Evolutionary conservation across 768 basidiomycete species (phyloP), one percentile per base, ranked within the genome.

Genomic region (Mycena rosella): DNA sequence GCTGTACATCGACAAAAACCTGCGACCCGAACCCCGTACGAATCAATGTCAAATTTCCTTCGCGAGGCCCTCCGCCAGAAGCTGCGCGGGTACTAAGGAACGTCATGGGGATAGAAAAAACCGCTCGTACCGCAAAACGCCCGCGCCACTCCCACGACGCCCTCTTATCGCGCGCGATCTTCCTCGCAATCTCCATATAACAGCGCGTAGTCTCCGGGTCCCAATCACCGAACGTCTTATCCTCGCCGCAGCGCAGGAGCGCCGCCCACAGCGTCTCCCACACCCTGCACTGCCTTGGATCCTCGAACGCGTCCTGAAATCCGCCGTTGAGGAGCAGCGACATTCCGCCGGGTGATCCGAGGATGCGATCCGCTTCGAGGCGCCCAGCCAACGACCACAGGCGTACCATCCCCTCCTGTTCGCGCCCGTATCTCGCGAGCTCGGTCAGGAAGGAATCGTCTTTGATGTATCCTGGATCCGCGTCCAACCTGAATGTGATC

Each of bases 221-320:
- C 56, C 63, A 65, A 9, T n/a, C 24, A 8, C 59, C 68, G 30
- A 55, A 42, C 14, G 44, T 45, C 68, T 60, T 65, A 22, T 55
- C 63, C 22, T 49, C 55, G 20, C 53, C 58, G 45, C 59, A 48
- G 9, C 27, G 27, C 42, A 49, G 18, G 26, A 70, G 49, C 24
- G 64, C 58, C 14, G 68, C 68, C 68, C 68, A 70, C 38, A 70
- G n/a, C 38, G 68, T 70, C 40, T 70, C 68, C 63, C 64, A 70
- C 32, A 60, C 58, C 5, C 36, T 59, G 20, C 64, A 64, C 29
- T 60, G 38, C 47, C 44, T 24, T n/a, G 68, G 64, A 9, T 65
- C 49, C 18, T 66, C 68, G 40, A 70, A 59, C 5, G 64, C 68
- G 3, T 38, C 53, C 47, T 66, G 53, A 22, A 68, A 56, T 17